These are phyloP conservation scores for Tirmania nivea DNA, from an alignment of 495 filamentous ascomycete species.

Conservation along the genomic window DNA sequence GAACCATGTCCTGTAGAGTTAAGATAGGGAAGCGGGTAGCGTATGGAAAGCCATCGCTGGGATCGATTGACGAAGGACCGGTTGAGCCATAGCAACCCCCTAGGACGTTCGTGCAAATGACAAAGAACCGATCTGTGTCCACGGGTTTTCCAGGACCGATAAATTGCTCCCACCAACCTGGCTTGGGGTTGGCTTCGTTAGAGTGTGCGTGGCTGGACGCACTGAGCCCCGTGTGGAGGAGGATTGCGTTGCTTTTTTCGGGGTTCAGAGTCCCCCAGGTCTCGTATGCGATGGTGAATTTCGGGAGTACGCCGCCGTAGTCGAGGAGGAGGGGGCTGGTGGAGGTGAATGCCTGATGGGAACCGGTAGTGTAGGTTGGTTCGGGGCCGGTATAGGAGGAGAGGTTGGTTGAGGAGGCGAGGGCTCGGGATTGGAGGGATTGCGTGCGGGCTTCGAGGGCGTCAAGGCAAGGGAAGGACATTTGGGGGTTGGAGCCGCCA, in stretches of 20 bases:
- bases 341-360: conserved; percentile 53
- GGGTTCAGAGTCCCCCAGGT: conserved; percentile 72
- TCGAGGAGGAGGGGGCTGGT: conserved; percentile 60
- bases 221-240: conserved; percentile 83
- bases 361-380: conserved; percentile 77
- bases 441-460: conserved; percentile 72
- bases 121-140: conserved; percentile 74
- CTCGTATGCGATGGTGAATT: conserved; percentile 83
- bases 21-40: conserved; percentile 93
- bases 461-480: conserved; percentile 91
- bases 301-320: conserved; percentile 71
- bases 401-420: conserved; percentile 15
- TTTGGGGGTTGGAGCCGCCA: conserved; percentile 52
- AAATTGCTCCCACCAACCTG: conserved; percentile 99
- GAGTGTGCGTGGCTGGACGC: conserved; percentile 92
- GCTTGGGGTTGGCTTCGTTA: conserved; percentile 59
- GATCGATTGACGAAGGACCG: conserved; percentile 71
- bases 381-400: conserved; percentile 43
- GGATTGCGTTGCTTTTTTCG: conserved; percentile 69
- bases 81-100: conserved; percentile 95
- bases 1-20: conserved; percentile 94
- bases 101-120: conserved; percentile 94
- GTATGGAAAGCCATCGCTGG: conserved; percentile 67
- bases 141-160: conserved; percentile 73
- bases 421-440: conserved; percentile 40